phyloP scores from a whole-genome alignment of 305 asterid species.

The Solanum hybrid region DNA sequence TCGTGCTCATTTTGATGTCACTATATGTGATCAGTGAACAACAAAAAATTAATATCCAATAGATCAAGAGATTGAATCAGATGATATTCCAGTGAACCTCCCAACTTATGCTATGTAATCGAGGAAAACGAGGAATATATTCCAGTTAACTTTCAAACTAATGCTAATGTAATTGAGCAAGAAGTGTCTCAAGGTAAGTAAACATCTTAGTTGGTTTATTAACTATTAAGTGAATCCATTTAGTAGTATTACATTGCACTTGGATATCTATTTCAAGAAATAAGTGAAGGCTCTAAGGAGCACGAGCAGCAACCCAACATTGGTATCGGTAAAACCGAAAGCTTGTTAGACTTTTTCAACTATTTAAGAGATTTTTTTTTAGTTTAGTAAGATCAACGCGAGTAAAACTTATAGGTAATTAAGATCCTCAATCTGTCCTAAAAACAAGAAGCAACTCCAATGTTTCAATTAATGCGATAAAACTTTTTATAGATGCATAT shows the following conservation, averaged over 20 bases:
- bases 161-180: neutral
- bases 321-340: neutral
- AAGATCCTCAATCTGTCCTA: neutral
- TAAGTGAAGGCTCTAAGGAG: neutral
- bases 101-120: neutral
- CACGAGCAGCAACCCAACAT: neutral
- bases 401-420: neutral
- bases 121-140: neutral
- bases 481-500: neutral
- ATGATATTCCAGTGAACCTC: neutral
- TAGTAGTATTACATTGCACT: neutral
- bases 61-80: neutral
- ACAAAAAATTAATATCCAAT: neutral
- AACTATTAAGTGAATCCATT: neutral
- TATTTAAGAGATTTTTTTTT: neutral
- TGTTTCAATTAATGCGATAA: no score
- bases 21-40: constrained; percentile 18
- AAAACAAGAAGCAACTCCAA: neutral
- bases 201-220: neutral
- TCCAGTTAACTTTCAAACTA: neutral
- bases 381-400: neutral
- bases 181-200: no score
- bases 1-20: constrained; percentile 13
- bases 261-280: neutral
- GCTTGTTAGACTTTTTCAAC: neutral